Evolutionary conservation across 169 alveolate genomes (phyloP).

Genomic region (Blepharisma undulans): DNA sequence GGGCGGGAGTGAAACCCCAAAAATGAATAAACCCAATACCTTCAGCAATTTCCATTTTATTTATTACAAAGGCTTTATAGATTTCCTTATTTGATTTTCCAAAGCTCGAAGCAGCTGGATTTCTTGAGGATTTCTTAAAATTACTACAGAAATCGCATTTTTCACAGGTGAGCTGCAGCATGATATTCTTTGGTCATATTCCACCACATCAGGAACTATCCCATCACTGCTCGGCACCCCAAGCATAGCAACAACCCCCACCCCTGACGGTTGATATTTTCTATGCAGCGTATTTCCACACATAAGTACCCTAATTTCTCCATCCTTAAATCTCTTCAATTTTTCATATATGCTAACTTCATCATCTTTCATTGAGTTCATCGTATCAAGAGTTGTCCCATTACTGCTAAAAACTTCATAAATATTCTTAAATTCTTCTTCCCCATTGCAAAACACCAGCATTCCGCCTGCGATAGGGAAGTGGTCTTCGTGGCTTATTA

Average conservation of each 20-base stretch:
- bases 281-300: not conserved
- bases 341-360: not conserved
- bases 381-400: not conserved
- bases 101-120: not conserved
- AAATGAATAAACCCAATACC: constrained; percentile 76
- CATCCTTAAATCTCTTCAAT: not conserved
- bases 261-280: not conserved
- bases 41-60: constrained; percentile 63
- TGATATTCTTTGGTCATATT: not conserved
- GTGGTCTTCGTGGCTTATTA: not conserved
- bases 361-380: not conserved
- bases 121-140: not conserved
- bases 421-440: not conserved
- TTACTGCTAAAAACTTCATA: not conserved
- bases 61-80: not conserved
- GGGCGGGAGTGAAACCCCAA: constrained; percentile 78
- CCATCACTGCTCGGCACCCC: not conserved
- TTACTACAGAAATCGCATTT: not conserved
- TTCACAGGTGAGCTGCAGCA: not conserved
- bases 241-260: not conserved
- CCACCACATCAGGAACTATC: not conserved
- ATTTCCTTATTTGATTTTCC: not conserved
- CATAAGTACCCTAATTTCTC: not conserved
- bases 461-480: not conserved
- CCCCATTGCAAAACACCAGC: not conserved